Evolutionary conservation across 1,139 yeast species (phyloP).

Genomic region (Geotrichum macrosporum): DNA sequence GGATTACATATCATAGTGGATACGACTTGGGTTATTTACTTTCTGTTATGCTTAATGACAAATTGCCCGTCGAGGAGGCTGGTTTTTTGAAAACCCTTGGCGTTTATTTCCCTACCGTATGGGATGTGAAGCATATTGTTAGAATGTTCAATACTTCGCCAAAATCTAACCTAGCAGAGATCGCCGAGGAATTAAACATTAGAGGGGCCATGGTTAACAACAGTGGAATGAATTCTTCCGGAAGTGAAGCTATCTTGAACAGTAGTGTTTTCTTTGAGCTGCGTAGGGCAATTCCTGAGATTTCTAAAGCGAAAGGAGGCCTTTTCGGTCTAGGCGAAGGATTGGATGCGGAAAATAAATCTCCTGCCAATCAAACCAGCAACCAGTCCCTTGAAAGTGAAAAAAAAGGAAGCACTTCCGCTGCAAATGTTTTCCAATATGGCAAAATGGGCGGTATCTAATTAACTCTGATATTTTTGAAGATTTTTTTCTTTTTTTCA

Average conservation of each 20-base stretch:
- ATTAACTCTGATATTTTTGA: too few species aligned
- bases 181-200: constrained; percentile 49
- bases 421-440: constrained; percentile 35
- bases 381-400: constrained; percentile 13
- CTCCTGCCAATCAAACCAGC: constrained; percentile 1
- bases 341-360: constrained; percentile 23
- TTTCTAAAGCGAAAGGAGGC: constrained; percentile 32
- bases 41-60: constrained; percentile 67
- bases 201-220: constrained; percentile 30
- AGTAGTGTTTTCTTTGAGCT: constrained; percentile 50
- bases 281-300: constrained; percentile 40
- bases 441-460: constrained; percentile 36
- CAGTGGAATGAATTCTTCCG: constrained; percentile 44
- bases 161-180: constrained; percentile 39
- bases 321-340: constrained; percentile 40
- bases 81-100: constrained; percentile 72
- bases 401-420: constrained; percentile 25
- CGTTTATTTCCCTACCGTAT: constrained; percentile 74
- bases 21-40: constrained; percentile 90
- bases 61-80: constrained; percentile 75
- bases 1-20: constrained; percentile 89
- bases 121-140: constrained; percentile 78
- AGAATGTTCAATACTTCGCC: constrained; percentile 41
- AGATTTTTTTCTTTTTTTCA: too few species aligned
- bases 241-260: constrained; percentile 50